A percentile compares a stretch with the other conserved stretches of the same genome.
Evolutionary conservation across 1,284 basidiomycete genomes (phyloP).

Genomic region (Fistulina hepatica): DNA sequence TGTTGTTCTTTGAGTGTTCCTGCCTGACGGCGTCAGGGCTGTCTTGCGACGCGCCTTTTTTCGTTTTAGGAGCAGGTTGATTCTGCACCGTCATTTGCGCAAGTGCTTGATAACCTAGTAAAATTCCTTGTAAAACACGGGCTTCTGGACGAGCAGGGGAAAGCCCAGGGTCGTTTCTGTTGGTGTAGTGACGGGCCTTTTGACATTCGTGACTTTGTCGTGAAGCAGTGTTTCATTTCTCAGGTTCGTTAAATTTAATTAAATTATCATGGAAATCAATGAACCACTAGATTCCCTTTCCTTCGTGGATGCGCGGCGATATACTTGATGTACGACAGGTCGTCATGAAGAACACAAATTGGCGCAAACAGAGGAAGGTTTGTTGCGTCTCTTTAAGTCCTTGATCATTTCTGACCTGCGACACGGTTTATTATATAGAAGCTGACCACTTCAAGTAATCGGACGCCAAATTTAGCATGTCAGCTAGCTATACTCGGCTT

Average conservation of each 20-base stretch:
- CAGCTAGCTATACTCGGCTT: conserved; percentile 52
- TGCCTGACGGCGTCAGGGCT: too few relatives aligned
- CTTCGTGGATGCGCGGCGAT: conserved; percentile 58
- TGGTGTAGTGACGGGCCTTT: conserved; percentile 77
- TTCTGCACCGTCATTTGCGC: conserved; percentile 62
- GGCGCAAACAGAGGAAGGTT: not conserved
- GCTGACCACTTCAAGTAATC: conserved; percentile 15
- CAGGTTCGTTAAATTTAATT: conserved; percentile 29
- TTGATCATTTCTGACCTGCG: too few relatives aligned
- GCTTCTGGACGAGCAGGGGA: conserved; percentile 50
- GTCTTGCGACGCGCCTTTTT: conserved; percentile 4
- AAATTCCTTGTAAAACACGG: conserved; percentile 60
- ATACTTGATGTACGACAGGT: conserved; percentile 56
- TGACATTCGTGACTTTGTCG: conserved; percentile 77
- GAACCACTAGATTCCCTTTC: conserved; percentile 46
- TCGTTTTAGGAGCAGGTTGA: conserved; percentile 65
- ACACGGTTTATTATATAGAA: conserved; percentile 13
- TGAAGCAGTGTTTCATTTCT: conserved; percentile 82
- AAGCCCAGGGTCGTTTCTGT: conserved; percentile 49
- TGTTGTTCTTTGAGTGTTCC: conserved; percentile 10
- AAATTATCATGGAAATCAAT: not conserved
- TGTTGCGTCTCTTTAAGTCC: too few relatives aligned
- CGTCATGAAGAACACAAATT: conserved; percentile 36
- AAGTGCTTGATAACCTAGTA: conserved; percentile 55
- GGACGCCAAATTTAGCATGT: conserved; percentile 48